Percentiles rank a stretch among this genome's conserved stretches.
Evolutionary conservation across 1,284 basidiomycete species (phyloP).

Genomic region (Boletus semigastroideus): DNA sequence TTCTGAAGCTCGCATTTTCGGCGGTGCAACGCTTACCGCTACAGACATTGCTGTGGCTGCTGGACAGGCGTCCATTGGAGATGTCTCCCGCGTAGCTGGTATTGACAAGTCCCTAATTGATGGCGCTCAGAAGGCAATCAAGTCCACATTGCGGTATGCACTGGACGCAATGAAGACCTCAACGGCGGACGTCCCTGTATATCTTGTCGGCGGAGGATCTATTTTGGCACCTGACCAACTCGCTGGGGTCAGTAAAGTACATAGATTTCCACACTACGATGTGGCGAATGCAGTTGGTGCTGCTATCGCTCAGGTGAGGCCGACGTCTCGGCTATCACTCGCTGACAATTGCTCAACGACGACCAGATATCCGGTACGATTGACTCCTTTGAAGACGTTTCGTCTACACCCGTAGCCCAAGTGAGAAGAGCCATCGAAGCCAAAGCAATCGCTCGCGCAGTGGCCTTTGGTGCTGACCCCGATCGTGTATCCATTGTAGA

Average conservation of each 20-base stretch:
- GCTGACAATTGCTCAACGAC: conserved; percentile 7
- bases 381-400: conserved; percentile 42
- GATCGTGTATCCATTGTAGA: conserved; percentile 37
- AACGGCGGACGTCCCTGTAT: conserved; percentile 46
- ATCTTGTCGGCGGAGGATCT: conserved; percentile 56
- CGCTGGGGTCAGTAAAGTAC: conserved; percentile 50
- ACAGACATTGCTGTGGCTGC: conserved; percentile 57
- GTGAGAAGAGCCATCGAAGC: conserved; percentile 43
- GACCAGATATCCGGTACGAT: conserved; percentile 40
- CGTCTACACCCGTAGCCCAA: conserved; percentile 41
- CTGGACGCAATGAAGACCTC: conserved; percentile 61
- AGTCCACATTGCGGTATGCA: conserved; percentile 46
- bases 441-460: conserved; percentile 39
- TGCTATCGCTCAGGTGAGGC: conserved; percentile 40
- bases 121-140: conserved; percentile 42
- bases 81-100: conserved; percentile 33
- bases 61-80: conserved; percentile 41
- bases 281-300: conserved; percentile 64
- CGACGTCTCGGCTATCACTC: background rate
- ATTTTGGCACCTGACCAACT: conserved; percentile 50
- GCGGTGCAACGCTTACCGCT: conserved; percentile 50
- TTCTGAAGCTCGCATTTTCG: conserved; percentile 49
- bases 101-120: conserved; percentile 29
- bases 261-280: conserved; percentile 50
- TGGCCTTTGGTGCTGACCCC: conserved; percentile 43